Conservation (phyloP, 1,284 basidiomycete species). For the Trametes polyzona region DNA sequence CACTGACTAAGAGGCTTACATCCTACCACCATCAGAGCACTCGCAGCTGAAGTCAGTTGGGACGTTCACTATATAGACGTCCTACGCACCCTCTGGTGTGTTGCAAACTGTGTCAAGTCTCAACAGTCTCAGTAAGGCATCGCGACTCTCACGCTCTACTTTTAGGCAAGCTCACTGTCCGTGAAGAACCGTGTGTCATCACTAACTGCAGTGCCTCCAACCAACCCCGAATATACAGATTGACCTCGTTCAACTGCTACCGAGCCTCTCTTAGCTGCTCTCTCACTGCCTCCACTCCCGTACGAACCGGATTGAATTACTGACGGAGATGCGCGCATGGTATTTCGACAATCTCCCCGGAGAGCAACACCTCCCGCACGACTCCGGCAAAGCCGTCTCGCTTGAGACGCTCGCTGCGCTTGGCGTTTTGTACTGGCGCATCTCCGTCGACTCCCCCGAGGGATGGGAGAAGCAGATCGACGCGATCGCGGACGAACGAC, state of each 20-base stretch:
- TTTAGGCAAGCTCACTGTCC: too few relatives aligned
- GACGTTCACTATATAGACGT: too few relatives aligned
- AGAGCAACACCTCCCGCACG: constrained; percentile 79
- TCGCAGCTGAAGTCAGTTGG: too few relatives aligned
- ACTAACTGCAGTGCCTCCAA: too few relatives aligned
- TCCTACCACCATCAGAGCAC: too few relatives aligned
- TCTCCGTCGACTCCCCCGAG: constrained; percentile 56
- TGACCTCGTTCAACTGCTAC: neutral
- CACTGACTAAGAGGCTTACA: too few relatives aligned
- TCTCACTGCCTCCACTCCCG: neutral
- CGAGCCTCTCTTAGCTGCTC: neutral
- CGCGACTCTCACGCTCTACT: too few relatives aligned
- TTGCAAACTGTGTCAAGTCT: too few relatives aligned
- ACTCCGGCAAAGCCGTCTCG: constrained; percentile 61
- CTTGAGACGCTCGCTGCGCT: constrained; percentile 52
- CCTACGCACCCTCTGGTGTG: too few relatives aligned
- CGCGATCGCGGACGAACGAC: constrained; percentile 62
- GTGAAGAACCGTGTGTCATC: too few relatives aligned
- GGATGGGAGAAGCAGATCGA: constrained; percentile 57
- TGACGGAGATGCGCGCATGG: constrained; percentile 70
- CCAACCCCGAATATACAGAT: too few relatives aligned
- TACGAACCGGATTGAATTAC: neutral
- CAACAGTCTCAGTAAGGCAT: too few relatives aligned
- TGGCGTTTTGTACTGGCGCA: constrained; percentile 64
- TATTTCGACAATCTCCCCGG: constrained; percentile 78